Base-by-base conservation (phyloP, 2,329 filamentous ascomycete genomes). In the Didymella glomerata region DNA sequence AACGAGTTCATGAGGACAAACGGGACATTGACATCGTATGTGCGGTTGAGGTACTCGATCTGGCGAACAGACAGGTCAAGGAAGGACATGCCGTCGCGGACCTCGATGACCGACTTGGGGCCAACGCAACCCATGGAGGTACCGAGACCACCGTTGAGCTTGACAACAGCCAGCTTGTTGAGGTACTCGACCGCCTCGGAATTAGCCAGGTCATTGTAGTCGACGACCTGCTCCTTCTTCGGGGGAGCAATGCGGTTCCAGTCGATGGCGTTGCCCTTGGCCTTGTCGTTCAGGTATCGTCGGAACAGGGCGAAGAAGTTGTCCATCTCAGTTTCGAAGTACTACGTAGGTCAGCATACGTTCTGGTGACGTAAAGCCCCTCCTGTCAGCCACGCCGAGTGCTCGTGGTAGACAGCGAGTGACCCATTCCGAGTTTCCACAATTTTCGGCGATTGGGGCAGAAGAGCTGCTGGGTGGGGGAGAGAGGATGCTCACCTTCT, bases 1-100 rank as follows among this genome's bases (percentile, higher is more conserved):
- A 99, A 99, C 55, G 95, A 98, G 89, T 99, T 99, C 95, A 99
- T 99, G 72, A 99, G 89, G 69, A 99, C 89, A 81, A 99, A 97
- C 48, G 95, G 95, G 32, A 99, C 95, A 78, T 97, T 98, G 80
- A 96, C 92, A 72, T 90, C 87, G 84, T 97, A 98, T 67, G 93
- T 98, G 80, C 93, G 91, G 90, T 99, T 99, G 71, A 99, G 90
- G 85, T 93, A 96, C 84, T 99, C 95, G 77, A 99, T 96, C 86
- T 99, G 95, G 75, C 95, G 92, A 73, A 99, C 95, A 20, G 95
- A 98, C 73, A 99, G 86, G 82, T 99, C 95, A 69, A 99, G 87
- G 89, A 99, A 99, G 72, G 95, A 99, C 95, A 98, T 99, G 87
- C 95, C 95, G 74, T 99, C 95, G 81, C 95, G 93, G 78, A 99